A percentile compares a stretch with the other conserved stretches of the same genome.
Evolutionary conservation across 1,284 basidiomycete genomes (phyloP).

Genomic region (Ustilago tritici): DNA sequence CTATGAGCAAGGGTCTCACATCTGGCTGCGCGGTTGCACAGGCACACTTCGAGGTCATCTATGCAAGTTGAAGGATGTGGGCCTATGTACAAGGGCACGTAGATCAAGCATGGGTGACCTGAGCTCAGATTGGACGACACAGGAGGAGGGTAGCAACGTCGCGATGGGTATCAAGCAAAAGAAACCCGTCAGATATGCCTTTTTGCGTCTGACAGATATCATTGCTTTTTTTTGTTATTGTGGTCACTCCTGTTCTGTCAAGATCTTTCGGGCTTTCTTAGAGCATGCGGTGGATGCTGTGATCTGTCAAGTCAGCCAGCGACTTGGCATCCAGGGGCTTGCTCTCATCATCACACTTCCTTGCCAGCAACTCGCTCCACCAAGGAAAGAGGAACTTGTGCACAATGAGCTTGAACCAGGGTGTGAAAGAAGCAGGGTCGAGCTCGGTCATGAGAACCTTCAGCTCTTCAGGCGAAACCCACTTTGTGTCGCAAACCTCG

Average conservation of each 20-base stretch:
- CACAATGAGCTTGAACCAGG: conserved; percentile 99
- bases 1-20: too few relatives aligned
- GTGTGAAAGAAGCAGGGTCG: conserved; percentile 84
- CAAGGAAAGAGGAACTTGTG: conserved; percentile 96
- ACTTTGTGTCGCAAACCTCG: conserved; percentile 91
- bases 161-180: not conserved
- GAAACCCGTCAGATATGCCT: not conserved
- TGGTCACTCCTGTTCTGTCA: too few relatives aligned
- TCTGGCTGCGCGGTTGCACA: too few relatives aligned
- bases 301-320: conserved; percentile 56
- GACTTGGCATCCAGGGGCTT: conserved; percentile 58
- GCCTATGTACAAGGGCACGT: not conserved
- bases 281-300: conserved; percentile 67
- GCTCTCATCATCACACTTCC: conserved; percentile 62
- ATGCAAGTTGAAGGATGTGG: not conserved
- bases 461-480: conserved; percentile 90
- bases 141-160: not conserved
- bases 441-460: conserved; percentile 88
- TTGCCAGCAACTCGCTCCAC: conserved; percentile 89
- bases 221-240: not conserved
- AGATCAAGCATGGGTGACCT: too few relatives aligned
- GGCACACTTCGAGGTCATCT: too few relatives aligned
- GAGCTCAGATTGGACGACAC: too few relatives aligned
- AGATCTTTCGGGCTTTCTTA: conserved; percentile 11
- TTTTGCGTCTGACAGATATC: not conserved